Conservation (phyloP, 352 stramenopile genomes). For the Phytophthora niederhauseri region DNA sequence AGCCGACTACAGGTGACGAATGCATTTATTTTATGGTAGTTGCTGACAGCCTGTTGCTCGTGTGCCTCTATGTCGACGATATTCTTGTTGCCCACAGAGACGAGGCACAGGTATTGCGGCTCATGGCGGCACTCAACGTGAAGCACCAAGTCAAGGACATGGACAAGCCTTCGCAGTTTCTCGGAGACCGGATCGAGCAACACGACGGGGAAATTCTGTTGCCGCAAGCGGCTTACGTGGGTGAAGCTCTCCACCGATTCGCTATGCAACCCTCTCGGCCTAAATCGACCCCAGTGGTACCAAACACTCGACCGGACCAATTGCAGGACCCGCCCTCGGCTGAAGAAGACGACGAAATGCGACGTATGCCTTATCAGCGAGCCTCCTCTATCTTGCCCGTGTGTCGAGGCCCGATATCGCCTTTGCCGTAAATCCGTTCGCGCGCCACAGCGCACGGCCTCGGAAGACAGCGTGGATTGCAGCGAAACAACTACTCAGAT, state of each 20-base stretch:
- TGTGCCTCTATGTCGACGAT: conserved; percentile 15
- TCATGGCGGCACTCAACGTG: background rate
- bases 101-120: background rate
- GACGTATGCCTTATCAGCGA: background rate
- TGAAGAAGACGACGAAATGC: too few relatives aligned
- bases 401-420: background rate
- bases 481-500: background rate
- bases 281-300: background rate
- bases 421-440: background rate
- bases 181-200: conserved; percentile 1
- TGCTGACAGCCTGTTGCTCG: background rate
- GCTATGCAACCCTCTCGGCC: background rate
- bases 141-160: conserved; percentile 6
- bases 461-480: background rate
- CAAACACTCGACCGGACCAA: background rate
- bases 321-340: too few relatives aligned
- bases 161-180: background rate
- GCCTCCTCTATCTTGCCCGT: background rate
- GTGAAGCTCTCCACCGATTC: background rate
- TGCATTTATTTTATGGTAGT: conserved; percentile 1
- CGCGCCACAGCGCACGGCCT: background rate
- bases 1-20: background rate
- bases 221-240: background rate
- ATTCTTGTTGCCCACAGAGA: conserved; percentile 2
- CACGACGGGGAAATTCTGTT: background rate